Percentiles rank a stretch among this genome's conserved stretches.
Evolutionary conservation across 225 moss, liverwort and hornwort genomes (phyloP).

Genomic region (Climacium dendroides): DNA sequence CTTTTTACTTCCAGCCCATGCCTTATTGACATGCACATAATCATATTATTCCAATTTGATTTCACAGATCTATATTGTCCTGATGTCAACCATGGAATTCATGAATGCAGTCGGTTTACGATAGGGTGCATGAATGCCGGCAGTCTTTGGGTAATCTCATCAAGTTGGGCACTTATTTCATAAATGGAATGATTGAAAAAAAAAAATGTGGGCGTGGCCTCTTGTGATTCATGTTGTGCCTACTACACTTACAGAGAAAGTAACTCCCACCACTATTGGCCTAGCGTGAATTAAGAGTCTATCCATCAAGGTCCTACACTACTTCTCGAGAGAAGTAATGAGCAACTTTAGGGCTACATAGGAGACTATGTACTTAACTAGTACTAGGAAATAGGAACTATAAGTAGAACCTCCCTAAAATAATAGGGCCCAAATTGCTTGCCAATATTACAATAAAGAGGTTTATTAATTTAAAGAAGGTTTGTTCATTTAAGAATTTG

Average conservation of each 20-base stretch:
- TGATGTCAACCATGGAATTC: background rate
- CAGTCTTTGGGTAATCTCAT: no score
- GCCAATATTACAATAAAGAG: no score
- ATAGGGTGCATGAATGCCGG: background rate
- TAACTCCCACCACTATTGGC: background rate
- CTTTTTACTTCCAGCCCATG: background rate
- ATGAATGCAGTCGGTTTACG: no score
- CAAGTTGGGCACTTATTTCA: background rate
- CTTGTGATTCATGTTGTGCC: background rate
- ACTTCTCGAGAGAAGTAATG: background rate
- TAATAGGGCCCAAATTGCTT: no score
- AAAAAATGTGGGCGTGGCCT: background rate
- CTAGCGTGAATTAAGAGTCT: background rate
- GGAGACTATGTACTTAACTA: background rate
- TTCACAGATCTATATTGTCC: background rate
- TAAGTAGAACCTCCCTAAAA: no score
- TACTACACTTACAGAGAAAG: background rate
- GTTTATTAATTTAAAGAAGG: no score
- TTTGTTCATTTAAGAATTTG: no score
- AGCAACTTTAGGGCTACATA: background rate
- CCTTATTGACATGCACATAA: background rate
- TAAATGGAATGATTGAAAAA: background rate
- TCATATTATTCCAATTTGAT: background rate
- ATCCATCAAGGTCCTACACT: background rate
- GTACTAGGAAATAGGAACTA: no score